Base-by-base conservation (phyloP, 176 grass and related monocot genomes). In the Oryza longistaminata region DNA sequence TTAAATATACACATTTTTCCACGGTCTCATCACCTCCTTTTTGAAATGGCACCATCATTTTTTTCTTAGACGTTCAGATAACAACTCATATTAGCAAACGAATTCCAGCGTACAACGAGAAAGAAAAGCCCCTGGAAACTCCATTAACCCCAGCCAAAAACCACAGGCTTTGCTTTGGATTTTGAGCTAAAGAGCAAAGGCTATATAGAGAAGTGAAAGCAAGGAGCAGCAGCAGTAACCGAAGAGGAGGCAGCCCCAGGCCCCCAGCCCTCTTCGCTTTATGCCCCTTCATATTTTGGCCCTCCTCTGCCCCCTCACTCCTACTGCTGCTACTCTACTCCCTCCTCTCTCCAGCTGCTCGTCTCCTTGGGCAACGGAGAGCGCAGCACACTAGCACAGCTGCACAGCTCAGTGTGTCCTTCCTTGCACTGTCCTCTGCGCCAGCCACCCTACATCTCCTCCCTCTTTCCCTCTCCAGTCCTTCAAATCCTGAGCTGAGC, bases 281-380 rank as follows among this genome's bases (percentile, higher is more conserved):
- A 92, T 95, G 92, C 90, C 82, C 82, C 88, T 88, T 84, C 88
- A 45, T 88, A 83, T 84, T 85, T 84, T 85, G 86, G 86, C 60
- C 85, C 27, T 13, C 26, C 68, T 26, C 67, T 60, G 72, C 49
- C 85, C 50, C 64, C 50, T 3, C 19, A 5, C 48, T 39, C 3
- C 61, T 68, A 12, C 34, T 37, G 35, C 21, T 44, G 10, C 44
- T 46, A 13, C 44, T 46, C 44, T 3, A 9, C 43, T 6, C 19
- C 11, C 7, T 21, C 26, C 31, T 49, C 25, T 35, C 61, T 16
- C 15, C 83, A 0, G 14, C 81, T 29, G 74, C 84, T 90, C 81
- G 64, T 61, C 48, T 80, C 65, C 69, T 90, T 72, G 75, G 68
- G 83, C 84, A 21, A 19, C 17, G 21, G 17, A 58, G 52, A 58